Evolutionary conservation across 1,284 basidiomycete species (phyloP).

Genomic region (Calocybe gambosa): DNA sequence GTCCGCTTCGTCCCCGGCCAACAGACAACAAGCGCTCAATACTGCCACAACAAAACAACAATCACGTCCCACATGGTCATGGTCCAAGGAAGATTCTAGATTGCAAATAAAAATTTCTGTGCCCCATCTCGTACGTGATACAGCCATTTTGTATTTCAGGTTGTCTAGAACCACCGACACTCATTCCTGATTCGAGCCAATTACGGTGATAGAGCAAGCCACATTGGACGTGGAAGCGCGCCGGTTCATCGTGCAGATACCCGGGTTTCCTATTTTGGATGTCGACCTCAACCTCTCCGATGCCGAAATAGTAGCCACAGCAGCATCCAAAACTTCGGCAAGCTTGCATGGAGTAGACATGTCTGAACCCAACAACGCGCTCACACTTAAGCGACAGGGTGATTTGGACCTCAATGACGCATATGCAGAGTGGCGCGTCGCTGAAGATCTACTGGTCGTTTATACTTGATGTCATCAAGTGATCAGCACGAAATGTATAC

Average conservation of each 20-base stretch:
- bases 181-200: constrained; percentile 32
- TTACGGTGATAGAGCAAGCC: constrained; percentile 33
- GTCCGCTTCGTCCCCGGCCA: constrained; percentile 3
- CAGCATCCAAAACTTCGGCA: constrained; percentile 11
- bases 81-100: constrained; percentile 34
- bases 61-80: constrained; percentile 35
- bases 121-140: constrained; percentile 41
- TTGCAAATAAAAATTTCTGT: constrained; percentile 45
- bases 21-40: background rate
- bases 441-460: constrained; percentile 39
- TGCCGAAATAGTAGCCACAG: constrained; percentile 35
- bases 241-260: constrained; percentile 46
- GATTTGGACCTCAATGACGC: constrained; percentile 55
- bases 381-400: constrained; percentile 49
- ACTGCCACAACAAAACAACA: constrained; percentile 3
- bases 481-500: background rate
- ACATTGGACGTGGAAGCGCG: constrained; percentile 57
- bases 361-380: constrained; percentile 25
- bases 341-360: constrained; percentile 14
- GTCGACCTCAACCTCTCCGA: constrained; percentile 49
- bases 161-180: constrained; percentile 1
- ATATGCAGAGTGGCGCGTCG: constrained; percentile 58
- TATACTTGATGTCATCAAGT: constrained; percentile 15
- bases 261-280: constrained; percentile 43
- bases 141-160: background rate